These are phyloP conservation scores for Scytalidium lignicola DNA, from an alignment of 2,329 filamentous ascomycete species.

Conservation along the genomic window DNA sequence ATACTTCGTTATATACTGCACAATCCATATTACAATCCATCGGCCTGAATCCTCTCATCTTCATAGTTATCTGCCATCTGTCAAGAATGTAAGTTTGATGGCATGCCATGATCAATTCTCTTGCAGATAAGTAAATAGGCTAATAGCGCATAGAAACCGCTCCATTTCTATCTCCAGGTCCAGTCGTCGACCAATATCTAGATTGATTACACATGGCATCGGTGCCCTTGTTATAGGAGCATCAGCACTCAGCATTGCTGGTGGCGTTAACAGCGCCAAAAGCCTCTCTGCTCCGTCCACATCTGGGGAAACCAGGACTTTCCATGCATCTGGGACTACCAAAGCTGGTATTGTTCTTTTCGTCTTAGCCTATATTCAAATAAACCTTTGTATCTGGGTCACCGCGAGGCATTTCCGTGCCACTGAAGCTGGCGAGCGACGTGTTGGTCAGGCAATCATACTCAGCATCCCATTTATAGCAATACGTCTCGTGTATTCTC, in stretches of 20 bases:
- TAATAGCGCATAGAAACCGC: not conserved
- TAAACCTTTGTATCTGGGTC: slow-evolving; percentile 19
- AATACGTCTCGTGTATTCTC: slow-evolving; percentile 39
- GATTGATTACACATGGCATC: not conserved
- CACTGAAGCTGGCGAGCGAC: slow-evolving; percentile 34
- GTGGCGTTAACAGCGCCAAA: slow-evolving; percentile 14
- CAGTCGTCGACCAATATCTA: not conserved
- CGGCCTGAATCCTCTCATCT: not conserved
- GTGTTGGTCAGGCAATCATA: slow-evolving; percentile 36
- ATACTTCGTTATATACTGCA: not conserved
- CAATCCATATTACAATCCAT: not conserved
- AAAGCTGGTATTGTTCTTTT: slow-evolving; percentile 31
- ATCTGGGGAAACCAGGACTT: no score
- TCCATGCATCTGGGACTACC: slow-evolving; percentile 20
- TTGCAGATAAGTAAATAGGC: not conserved
- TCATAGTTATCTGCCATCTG: not conserved
- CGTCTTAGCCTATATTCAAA: slow-evolving; percentile 30
- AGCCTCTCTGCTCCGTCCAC: no score
- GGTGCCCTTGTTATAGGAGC: slow-evolving; percentile 34
- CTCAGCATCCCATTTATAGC: slow-evolving; percentile 39
- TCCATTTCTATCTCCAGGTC: not conserved
- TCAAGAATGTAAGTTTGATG: not conserved
- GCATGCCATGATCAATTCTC: not conserved
- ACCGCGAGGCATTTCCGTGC: slow-evolving; percentile 17
- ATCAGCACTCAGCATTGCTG: slow-evolving; percentile 33